These are phyloP conservation scores for Phytopythium mirpurense DNA, from an alignment of 352 stramenopile genomes.

Conservation along the genomic window DNA sequence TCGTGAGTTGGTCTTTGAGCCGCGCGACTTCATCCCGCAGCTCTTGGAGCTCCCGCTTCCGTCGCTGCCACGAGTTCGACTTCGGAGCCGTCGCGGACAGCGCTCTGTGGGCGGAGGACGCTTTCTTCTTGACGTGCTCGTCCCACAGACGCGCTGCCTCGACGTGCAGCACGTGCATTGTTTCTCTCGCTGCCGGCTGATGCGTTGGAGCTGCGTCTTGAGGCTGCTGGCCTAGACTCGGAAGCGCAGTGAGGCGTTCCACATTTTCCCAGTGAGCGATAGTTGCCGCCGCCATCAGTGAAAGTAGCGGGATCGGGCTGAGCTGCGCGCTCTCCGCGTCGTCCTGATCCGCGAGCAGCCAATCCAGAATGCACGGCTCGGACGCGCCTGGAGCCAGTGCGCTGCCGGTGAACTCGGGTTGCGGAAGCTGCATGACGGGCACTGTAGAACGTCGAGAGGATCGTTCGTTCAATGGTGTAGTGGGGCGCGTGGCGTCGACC, in stretches of 20 bases:
- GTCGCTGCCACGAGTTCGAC: not conserved
- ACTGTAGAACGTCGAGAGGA: no score
- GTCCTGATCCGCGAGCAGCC: not conserved
- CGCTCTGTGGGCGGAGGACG: not conserved
- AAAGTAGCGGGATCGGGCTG: no score
- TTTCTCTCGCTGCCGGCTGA: not conserved
- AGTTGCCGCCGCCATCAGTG: no score
- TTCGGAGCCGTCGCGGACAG: not conserved
- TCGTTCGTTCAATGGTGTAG: no score
- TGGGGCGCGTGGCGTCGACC: no score
- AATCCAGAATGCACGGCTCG: not conserved
- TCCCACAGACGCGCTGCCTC: not conserved
- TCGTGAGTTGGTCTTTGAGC: not conserved
- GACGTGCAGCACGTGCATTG: not conserved
- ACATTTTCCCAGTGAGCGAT: no score
- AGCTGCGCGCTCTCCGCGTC: not conserved
- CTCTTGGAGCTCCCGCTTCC: not conserved
- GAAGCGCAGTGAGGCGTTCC: not conserved
- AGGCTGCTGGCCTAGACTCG: no score
- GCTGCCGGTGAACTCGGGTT: not conserved
- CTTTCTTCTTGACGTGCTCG: not conserved
- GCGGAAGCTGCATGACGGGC: not conserved
- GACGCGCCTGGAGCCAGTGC: not conserved
- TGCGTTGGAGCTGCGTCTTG: not conserved
- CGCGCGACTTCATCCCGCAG: constrained; percentile 1